Percentiles rank a stretch among this genome's conserved stretches.
These are phyloP conservation scores for Naganishia onofrii DNA, from an alignment of 768 basidiomycete genomes.

Conservation along the genomic window DNA sequence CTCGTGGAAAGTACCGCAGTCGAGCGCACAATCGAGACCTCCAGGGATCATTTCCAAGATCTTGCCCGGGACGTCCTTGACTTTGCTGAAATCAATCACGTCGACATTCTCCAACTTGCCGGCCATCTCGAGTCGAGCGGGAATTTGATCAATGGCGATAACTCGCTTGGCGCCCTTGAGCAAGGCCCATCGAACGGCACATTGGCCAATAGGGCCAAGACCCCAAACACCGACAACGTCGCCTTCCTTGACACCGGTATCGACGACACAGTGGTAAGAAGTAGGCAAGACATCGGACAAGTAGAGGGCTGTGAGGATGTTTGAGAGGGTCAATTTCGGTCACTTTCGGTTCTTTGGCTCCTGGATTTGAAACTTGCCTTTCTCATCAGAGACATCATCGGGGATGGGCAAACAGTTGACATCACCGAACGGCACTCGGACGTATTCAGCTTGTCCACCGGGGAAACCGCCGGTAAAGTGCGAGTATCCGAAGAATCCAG, in stretches of 20 bases:
- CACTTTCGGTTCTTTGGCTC: too few relatives aligned
- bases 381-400: constrained; percentile 63
- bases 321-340: not conserved
- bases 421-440: constrained; percentile 64
- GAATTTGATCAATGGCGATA: constrained; percentile 68
- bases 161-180: constrained; percentile 68
- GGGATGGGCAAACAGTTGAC: constrained; percentile 72
- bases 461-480: constrained; percentile 72
- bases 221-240: constrained; percentile 73
- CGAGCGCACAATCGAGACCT: constrained; percentile 59
- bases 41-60: constrained; percentile 63
- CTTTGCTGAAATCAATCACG: constrained; percentile 61
- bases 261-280: constrained; percentile 69
- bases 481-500: constrained; percentile 60
- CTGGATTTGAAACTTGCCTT: not conserved
- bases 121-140: constrained; percentile 58
- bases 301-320: constrained; percentile 37
- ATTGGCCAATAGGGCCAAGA: constrained; percentile 66
- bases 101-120: constrained; percentile 57
- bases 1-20: constrained; percentile 63
- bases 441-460: constrained; percentile 74
- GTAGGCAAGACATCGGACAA: constrained; percentile 62
- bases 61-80: constrained; percentile 58
- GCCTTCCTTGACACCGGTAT: constrained; percentile 69
- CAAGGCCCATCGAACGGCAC: constrained; percentile 62